Evolutionary conservation across 1,139 yeast species (phyloP).

Genomic region (Candida labiduridarum): DNA sequence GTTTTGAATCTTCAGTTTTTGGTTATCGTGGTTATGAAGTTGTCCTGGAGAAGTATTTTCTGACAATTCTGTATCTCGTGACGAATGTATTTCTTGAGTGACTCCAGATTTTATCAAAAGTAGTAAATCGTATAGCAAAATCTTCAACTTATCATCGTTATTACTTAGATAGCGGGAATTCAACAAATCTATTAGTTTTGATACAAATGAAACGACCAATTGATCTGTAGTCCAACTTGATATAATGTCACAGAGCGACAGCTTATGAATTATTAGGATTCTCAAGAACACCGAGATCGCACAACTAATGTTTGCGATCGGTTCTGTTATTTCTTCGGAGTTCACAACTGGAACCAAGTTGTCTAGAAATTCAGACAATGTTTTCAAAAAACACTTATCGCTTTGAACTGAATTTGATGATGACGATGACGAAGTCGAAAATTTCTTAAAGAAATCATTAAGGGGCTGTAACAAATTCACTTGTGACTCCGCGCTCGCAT

Average conservation of each 20-base stretch:
- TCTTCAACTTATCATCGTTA: slow-evolving; percentile 53
- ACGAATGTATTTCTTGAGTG: slow-evolving; percentile 22
- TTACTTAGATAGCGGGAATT: slow-evolving; percentile 40
- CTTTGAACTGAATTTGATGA: slow-evolving; percentile 25
- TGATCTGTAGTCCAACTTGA: slow-evolving; percentile 34
- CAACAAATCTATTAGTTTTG: slow-evolving; percentile 49
- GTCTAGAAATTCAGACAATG: slow-evolving; percentile 21
- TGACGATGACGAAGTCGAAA: slow-evolving; percentile 31
- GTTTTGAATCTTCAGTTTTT: background rate
- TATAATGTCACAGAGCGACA: slow-evolving; percentile 35
- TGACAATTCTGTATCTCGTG: slow-evolving; percentile 16
- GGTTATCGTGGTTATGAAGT: background rate
- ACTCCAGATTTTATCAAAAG: slow-evolving; percentile 53
- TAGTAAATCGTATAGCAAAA: slow-evolving; percentile 64
- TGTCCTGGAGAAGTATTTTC: slow-evolving; percentile 19
- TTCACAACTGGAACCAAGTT: slow-evolving; percentile 22
- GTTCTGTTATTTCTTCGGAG: slow-evolving; percentile 9
- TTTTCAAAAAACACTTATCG: slow-evolving; percentile 21
- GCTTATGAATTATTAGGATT: slow-evolving; percentile 62
- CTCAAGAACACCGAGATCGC: slow-evolving; percentile 50
- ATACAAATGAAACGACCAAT: slow-evolving; percentile 33
- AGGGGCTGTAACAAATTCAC: slow-evolving; percentile 28
- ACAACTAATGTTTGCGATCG: slow-evolving; percentile 18
- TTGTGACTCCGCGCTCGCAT: slow-evolving; percentile 4
- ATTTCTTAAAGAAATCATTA: slow-evolving; percentile 43